Conservation (phyloP, 1,139 yeast genomes). For the Hansenula sp. region DNA sequence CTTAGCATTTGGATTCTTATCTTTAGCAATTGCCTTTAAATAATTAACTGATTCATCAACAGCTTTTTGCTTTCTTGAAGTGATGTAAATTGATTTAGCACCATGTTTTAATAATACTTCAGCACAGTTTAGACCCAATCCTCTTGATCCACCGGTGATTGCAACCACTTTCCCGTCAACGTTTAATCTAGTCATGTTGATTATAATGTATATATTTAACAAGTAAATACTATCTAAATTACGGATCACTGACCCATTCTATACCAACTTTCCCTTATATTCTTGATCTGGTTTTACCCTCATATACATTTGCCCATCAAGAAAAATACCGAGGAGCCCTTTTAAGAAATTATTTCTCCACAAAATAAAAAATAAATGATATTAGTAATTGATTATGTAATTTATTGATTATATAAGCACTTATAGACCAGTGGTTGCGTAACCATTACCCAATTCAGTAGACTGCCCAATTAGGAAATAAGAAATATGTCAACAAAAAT, state of each 20-base stretch:
- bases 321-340: too few relatives aligned
- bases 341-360: too few relatives aligned
- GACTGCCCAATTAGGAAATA: not conserved
- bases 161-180: constrained; percentile 66
- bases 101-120: constrained; percentile 63
- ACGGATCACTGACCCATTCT: not conserved
- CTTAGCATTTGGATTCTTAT: constrained; percentile 37
- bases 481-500: too few relatives aligned
- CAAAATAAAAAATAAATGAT: not conserved
- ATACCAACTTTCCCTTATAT: too few relatives aligned
- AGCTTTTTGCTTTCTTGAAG: constrained; percentile 63
- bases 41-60: constrained; percentile 54
- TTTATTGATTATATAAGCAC: not conserved
- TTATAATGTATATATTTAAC: not conserved
- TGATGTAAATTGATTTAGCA: constrained; percentile 57
- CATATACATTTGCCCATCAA: not conserved
- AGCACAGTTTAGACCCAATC: constrained; percentile 67
- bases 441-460: not conserved
- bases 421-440: too few relatives aligned
- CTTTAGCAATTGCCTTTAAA: constrained; percentile 43
- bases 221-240: not conserved
- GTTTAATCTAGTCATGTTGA: constrained; percentile 21
- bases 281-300: not conserved
- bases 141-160: constrained; percentile 79
- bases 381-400: too few relatives aligned